Evolutionary conservation across 441 rosid species (phyloP).

Genomic region (Syzygium malaccense): DNA sequence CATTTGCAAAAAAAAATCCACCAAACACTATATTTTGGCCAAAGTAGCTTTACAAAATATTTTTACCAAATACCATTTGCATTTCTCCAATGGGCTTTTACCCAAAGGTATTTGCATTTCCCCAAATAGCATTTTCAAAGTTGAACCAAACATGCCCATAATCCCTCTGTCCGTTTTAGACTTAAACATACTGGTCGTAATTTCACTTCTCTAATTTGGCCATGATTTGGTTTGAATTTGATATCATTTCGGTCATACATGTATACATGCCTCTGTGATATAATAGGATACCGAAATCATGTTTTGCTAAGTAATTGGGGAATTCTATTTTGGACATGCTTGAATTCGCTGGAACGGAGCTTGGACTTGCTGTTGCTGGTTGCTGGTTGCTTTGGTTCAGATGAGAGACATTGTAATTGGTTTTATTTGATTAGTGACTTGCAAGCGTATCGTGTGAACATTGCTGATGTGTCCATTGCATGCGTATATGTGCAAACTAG

Average conservation of each 20-base stretch:
- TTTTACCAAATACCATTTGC: too few species aligned
- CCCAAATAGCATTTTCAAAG: too few species aligned
- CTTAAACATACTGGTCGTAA: neutral
- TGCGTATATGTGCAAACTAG: neutral
- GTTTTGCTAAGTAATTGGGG: neutral
- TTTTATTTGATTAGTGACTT: neutral
- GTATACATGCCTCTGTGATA: neutral
- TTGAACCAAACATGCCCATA: too few species aligned
- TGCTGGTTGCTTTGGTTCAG: neutral
- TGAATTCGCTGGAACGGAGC: neutral
- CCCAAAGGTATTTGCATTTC: too few species aligned
- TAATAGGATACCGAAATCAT: neutral
- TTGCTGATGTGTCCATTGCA: neutral
- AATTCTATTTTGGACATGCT: neutral
- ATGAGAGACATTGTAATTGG: neutral
- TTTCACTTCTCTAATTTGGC: neutral
- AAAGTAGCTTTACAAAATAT: too few species aligned
- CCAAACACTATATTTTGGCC: too few species aligned
- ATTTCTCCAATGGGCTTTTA: too few species aligned
- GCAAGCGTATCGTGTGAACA: neutral
- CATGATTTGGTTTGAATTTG: neutral
- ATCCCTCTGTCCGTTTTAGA: neutral
- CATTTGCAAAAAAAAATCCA: too few species aligned
- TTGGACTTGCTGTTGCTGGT: neutral
- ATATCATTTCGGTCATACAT: neutral